Evolutionary conservation across 306 rosid species (phyloP).

Genomic region (Prunus persica): DNA sequence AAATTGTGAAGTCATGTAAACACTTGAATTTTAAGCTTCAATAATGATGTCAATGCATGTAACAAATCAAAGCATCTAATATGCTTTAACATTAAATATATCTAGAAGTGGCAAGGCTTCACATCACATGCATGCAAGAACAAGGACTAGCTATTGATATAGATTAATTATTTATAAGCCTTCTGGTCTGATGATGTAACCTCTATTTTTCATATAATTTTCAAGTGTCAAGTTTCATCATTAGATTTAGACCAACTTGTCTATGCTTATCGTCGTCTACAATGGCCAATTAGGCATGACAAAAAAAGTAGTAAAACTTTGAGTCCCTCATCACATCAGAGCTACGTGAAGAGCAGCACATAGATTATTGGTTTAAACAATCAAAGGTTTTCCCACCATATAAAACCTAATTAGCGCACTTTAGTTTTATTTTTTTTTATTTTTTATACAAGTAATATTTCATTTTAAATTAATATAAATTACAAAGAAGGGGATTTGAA

Average conservation of each 20-base stretch:
- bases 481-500: rapidly evolving
- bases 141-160: neutral
- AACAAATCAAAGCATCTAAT: neutral
- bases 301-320: neutral
- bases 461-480: too few relatives aligned
- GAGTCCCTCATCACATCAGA: neutral
- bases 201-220: too few relatives aligned
- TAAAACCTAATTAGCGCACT: too few relatives aligned
- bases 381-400: too few relatives aligned
- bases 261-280: neutral
- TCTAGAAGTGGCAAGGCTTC: too few relatives aligned
- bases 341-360: neutral
- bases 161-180: neutral
- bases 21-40: neutral
- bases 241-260: neutral
- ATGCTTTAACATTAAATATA: neutral
- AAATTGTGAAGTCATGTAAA: neutral
- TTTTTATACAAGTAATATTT: too few relatives aligned
- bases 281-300: neutral
- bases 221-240: neutral
- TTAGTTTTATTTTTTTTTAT: too few relatives aligned
- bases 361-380: too few relatives aligned
- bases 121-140: neutral
- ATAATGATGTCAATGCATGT: neutral
- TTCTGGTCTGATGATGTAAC: neutral